Conservation (phyloP, 257 asterid species). For the Penstemon barbatus region DNA sequence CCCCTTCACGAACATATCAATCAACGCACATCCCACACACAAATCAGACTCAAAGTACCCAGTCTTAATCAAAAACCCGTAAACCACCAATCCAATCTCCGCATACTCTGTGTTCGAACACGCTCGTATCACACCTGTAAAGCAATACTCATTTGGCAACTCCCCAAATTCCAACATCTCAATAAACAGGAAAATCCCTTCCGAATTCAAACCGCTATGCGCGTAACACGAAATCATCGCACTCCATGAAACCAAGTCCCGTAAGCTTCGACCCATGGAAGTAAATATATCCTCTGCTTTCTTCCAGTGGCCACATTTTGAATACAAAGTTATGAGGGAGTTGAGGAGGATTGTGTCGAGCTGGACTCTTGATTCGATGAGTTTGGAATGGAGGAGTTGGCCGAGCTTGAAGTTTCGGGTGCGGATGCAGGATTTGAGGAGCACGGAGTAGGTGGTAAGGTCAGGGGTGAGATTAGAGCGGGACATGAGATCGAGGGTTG, state of each 20-base stretch:
- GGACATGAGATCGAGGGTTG: constrained; percentile 74
- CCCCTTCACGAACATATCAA: constrained; percentile 74
- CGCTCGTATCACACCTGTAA: constrained; percentile 69
- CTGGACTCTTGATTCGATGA: constrained; percentile 43
- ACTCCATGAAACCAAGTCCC: constrained; percentile 89
- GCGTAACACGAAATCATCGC: constrained; percentile 89
- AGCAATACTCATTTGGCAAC: constrained; percentile 76
- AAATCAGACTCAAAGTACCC: constrained; percentile 81
- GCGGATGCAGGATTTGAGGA: constrained; percentile 92
- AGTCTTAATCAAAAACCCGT: constrained; percentile 65
- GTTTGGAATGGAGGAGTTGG: constrained; percentile 51
- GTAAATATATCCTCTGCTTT: constrained; percentile 60
- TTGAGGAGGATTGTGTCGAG: constrained; percentile 69
- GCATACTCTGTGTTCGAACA: constrained; percentile 56
- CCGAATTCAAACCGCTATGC: constrained; percentile 32
- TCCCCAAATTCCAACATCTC: constrained; percentile 71
- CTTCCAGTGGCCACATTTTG: constrained; percentile 69
- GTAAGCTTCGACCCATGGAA: constrained; percentile 51
- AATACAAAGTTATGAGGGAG: constrained; percentile 74
- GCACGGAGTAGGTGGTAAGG: constrained; percentile 69
- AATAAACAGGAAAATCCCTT: constrained; percentile 54
- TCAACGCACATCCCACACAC: constrained; percentile 81
- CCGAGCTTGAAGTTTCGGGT: constrained; percentile 64
- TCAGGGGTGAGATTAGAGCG: constrained; percentile 55
- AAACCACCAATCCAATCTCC: constrained; percentile 56